Conservation (phyloP, 345 rosid genomes). For the Brassica napus region Da-Ae NC_063450.1:51058501-51059000, state of each 20-base stretch:
- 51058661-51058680: background rate
- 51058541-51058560: slow-evolving; percentile 10
- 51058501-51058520: slow-evolving; percentile 38
- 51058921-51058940: background rate
- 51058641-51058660: background rate
- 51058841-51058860: background rate
- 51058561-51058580: slow-evolving; percentile 30
- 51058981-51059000: background rate
- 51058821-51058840: background rate
- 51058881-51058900: background rate
- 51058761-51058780: background rate
- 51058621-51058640: background rate
- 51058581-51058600: slow-evolving; percentile 25
- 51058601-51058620: slow-evolving; percentile 4
- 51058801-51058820: background rate
- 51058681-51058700: background rate
- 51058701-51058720: no score
- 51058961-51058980: no score
- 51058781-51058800: background rate
- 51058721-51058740: no score
- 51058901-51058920: background rate
- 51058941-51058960: background rate
- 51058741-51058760: background rate
- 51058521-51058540: slow-evolving; percentile 21
- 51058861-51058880: background rate